Percentiles rank a stretch among this genome's conserved stretches.
phyloP scores from a whole-genome alignment of 164 flowering plant species.

The Magnolia changhungtana region DNA sequence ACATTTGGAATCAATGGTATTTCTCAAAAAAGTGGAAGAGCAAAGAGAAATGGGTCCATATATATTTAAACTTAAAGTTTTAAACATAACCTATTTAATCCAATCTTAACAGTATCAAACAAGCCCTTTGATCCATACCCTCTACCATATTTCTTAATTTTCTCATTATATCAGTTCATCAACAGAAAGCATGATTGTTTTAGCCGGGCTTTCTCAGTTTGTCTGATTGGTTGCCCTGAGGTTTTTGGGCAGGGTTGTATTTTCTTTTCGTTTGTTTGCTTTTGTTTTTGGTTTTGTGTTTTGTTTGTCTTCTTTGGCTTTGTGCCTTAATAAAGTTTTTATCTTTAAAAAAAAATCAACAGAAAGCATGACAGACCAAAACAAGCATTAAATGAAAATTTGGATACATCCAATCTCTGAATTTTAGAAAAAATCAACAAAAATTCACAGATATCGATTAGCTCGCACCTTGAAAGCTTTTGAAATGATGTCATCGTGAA shows the following conservation, averaged over 20 bases:
- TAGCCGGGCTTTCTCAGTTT: too few relatives aligned
- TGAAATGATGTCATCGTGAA: conserved; percentile 66
- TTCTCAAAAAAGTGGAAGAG: not conserved
- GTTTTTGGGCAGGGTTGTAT: too few relatives aligned
- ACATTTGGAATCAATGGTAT: not conserved
- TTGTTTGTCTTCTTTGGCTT: too few relatives aligned
- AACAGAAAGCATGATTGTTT: not conserved
- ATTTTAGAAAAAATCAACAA: not conserved
- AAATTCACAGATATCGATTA: not conserved
- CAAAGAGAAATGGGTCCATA: too few relatives aligned
- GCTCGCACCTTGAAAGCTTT: conserved; percentile 58
- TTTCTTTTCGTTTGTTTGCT: too few relatives aligned
- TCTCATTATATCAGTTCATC: not conserved
- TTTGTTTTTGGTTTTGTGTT: too few relatives aligned
- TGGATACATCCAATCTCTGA: not conserved
- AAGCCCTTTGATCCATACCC: not conserved
- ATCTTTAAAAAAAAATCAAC: not conserved
- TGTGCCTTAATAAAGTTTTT: not conserved
- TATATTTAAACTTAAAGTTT: too few relatives aligned
- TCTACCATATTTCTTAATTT: not conserved
- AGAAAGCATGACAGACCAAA: not conserved
- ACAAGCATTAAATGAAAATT: not conserved
- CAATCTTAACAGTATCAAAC: not conserved
- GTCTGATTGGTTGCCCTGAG: too few relatives aligned
- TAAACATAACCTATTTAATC: too few relatives aligned